Percentiles rank a stretch among this genome's conserved stretches.
phyloP scores from a whole-genome alignment of 805 yeast species.

The Spathaspora gorwiae region DNA sequence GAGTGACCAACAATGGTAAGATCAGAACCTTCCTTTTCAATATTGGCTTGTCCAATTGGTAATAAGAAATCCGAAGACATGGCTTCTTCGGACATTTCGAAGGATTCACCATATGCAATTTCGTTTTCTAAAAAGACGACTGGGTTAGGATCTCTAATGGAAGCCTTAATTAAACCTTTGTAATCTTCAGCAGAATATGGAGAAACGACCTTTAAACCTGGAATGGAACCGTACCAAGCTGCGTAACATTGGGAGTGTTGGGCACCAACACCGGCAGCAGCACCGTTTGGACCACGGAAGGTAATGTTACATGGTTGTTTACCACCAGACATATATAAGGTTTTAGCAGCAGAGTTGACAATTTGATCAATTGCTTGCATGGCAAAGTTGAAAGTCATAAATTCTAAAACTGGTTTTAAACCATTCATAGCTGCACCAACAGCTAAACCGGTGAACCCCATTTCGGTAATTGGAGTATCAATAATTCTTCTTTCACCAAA shows the following conservation, averaged over 20 bases:
- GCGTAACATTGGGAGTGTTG: conserved; percentile 98
- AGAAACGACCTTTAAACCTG: conserved; percentile 94
- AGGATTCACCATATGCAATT: conserved; percentile 86
- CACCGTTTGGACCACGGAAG: conserved; percentile 99
- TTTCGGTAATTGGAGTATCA: conserved; percentile 98
- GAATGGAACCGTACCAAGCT: conserved; percentile 97
- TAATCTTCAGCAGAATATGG: conserved; percentile 96
- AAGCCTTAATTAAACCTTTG: conserved; percentile 92
- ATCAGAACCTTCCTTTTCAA: conserved; percentile 91
- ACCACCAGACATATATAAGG: conserved; percentile 99
- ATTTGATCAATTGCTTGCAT: conserved; percentile 99
- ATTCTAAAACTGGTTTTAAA: conserved; percentile 93
- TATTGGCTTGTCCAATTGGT: conserved; percentile 94
- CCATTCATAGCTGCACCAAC: conserved; percentile 97
- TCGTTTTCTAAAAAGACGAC: conserved; percentile 95
- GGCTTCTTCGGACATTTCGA: conserved; percentile 86
- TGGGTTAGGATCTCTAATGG: conserved; percentile 98
- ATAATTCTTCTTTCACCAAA: conserved; percentile 91
- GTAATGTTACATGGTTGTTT: conserved; percentile 94
- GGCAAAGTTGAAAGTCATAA: conserved; percentile 99
- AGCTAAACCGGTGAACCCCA: conserved; percentile 95
- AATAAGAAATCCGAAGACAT: conserved; percentile 81
- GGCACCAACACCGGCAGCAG: conserved; percentile 99
- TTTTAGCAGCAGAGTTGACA: conserved; percentile 97
- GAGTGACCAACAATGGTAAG: conserved; percentile 86